Base-by-base conservation (phyloP, 805 yeast species). In the Priceomyces fermenticarens region DNA sequence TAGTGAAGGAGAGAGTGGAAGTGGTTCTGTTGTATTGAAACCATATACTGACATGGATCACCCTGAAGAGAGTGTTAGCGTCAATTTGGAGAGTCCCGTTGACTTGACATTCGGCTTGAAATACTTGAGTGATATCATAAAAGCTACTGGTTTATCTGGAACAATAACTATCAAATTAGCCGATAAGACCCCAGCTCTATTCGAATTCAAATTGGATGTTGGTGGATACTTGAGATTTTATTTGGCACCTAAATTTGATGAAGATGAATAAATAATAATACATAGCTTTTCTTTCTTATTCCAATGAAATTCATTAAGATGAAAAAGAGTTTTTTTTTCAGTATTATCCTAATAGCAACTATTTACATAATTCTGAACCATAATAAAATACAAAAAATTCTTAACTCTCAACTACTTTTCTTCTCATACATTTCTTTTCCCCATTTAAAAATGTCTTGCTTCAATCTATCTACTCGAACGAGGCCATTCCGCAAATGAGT, bases 171-270 rank as follows among this genome's bases (percentile, higher is more conserved):
- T 93, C 49, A 86, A 88, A 65, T 77, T 93, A 58, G 86, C 96
- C 13, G 91, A 85, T 57, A 88, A 86, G 60, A 83, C 93, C 11
- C 99, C 99, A 27, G 96, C 97, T 32, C 72, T 89, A 63, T 88
- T 93, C 59, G 97, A 91, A 70, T 93, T 84, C 71, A 85, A 84
- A 66, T 74, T 93, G 60, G 83, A 88, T 47, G 73, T 64, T 26
- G 85, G 91, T 64, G 99, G 99, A 40, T 87, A 88, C 67, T 74
- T 93, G 63, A 84, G 96, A 63, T 93, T 86, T 79, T 93, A 87
- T 78, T 78, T 93, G 64, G 99, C 99, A 54, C 99, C 99, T 45
- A 91, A 93, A 77, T 88, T 93, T 62, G 96, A 86, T 51, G 98
- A 90, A 49, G 96, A 87, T 49, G 93, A 86, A 30, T 39, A 25